Evolutionary conservation across 2,329 filamentous ascomycete genomes (phyloP).

Genomic region (Diaporthe capsici): DNA sequence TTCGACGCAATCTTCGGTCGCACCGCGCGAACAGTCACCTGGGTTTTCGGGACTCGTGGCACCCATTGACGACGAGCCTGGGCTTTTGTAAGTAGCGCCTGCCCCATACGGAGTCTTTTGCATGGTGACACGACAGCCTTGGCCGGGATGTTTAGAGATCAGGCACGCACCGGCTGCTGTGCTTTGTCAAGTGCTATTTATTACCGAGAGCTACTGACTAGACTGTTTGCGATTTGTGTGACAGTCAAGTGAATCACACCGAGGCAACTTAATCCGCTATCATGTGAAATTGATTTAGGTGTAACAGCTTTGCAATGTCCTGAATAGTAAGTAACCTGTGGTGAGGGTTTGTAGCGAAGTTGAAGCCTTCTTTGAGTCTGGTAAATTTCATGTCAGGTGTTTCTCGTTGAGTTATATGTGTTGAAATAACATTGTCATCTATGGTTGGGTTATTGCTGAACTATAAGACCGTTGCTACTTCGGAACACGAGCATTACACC

Average conservation of each 20-base stretch:
- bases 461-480: background rate
- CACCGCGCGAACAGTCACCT: background rate
- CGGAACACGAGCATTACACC: no score
- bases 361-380: no score
- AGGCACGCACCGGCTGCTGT: background rate
- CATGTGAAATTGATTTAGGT: constrained; percentile 3
- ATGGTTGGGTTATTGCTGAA: background rate
- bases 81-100: background rate
- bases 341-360: background rate
- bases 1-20: constrained; percentile 2
- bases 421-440: no score
- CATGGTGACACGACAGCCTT: background rate
- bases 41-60: constrained; percentile 3
- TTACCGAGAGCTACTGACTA: background rate
- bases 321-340: background rate
- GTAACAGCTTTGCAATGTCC: background rate
- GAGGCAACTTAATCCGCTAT: background rate
- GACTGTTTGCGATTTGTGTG: background rate
- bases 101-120: constrained; percentile 4
- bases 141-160: background rate
- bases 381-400: no score
- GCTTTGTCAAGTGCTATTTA: background rate
- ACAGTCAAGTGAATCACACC: background rate
- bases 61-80: background rate
- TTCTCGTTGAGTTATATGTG: no score